Conservation (phyloP, 768 basidiomycete species). For the Fomitopsis serialis region DNA sequence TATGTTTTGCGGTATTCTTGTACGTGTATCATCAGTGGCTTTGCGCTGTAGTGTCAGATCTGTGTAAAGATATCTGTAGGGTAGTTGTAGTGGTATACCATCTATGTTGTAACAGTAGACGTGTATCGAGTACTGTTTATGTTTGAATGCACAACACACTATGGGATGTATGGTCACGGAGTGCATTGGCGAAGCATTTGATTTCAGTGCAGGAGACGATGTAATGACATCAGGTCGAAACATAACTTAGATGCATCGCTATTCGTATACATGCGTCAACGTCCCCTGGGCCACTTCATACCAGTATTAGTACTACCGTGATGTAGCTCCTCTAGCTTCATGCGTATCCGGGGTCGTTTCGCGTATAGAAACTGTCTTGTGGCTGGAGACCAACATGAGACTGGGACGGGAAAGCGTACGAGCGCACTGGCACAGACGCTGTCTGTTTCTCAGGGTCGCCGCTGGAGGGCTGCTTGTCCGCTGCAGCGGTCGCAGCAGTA, state of each 20-base stretch:
- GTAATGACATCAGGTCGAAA: too few species aligned
- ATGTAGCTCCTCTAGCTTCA: not conserved
- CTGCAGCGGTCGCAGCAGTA: slow-evolving; percentile 67
- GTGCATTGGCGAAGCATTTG: too few species aligned
- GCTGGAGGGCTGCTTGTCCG: slow-evolving; percentile 28
- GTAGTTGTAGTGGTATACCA: too few species aligned
- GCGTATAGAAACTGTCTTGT: not conserved
- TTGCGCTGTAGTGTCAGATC: not conserved
- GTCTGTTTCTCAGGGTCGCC: not conserved
- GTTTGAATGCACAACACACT: too few species aligned
- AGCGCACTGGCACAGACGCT: not conserved
- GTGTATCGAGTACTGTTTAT: too few species aligned
- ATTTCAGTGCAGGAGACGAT: too few species aligned
- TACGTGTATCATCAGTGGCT: not conserved
- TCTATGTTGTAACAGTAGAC: too few species aligned
- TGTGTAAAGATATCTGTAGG: not conserved
- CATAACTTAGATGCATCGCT: too few species aligned
- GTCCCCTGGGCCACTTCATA: too few species aligned
- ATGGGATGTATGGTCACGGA: too few species aligned
- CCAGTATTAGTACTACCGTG: too few species aligned
- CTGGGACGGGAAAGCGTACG: not conserved
- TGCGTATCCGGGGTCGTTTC: not conserved
- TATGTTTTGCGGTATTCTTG: not conserved
- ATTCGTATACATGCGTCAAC: too few species aligned
- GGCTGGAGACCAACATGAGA: not conserved